Base-by-base conservation (phyloP, 345 rosid species). In the Brassica juncea region DNA sequence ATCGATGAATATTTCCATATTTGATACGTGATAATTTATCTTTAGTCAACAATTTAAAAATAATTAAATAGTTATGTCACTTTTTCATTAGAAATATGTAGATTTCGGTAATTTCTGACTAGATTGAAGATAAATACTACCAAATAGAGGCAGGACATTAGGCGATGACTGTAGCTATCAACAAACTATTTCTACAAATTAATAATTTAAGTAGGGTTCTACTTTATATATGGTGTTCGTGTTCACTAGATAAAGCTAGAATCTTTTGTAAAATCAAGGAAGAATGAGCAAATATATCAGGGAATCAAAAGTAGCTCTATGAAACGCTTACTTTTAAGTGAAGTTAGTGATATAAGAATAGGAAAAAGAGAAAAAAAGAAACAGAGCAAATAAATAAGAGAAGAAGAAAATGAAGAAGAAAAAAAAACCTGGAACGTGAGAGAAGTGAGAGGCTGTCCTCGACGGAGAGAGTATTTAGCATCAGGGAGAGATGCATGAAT, bases 401-500 rank as follows among this genome's bases (percentile, higher is more conserved):
- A 19, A 60, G 5, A 16, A 8, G 32, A 62, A 62, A 49, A 42
- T 6, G 9, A 39, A 12, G 19, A 31, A 28, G 9, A 10, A 1
- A 21, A n/a, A 54, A 67, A 64, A 16, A 92, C 97, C 92, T 79
- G 73, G 79, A 92, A 94, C 65, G 88, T 88, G 30, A 90, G 84
- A 0, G 94, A 85, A 70, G 88, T 71, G 11, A 89, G 85, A 52
- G 86, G 16, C 81, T 80, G 27, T 77, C 77, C 28, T 79, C 83
- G 35, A 85, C 31, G 75, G 58, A 88, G 70, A 1, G 77, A 68
- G 74, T 79, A 80, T 82, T 75, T 85, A 14, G 97, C 82, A 68
- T 88, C 84, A 4, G 97, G 97, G 1, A 89, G 87, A 82, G 87
- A 89, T 5, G 94, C 70, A 14, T 89, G 87, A 67, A 94, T 76